phyloP scores from a whole-genome alignment of 2,329 filamentous ascomycete genomes.

The Colletotrichum nymphaeae region DNA sequence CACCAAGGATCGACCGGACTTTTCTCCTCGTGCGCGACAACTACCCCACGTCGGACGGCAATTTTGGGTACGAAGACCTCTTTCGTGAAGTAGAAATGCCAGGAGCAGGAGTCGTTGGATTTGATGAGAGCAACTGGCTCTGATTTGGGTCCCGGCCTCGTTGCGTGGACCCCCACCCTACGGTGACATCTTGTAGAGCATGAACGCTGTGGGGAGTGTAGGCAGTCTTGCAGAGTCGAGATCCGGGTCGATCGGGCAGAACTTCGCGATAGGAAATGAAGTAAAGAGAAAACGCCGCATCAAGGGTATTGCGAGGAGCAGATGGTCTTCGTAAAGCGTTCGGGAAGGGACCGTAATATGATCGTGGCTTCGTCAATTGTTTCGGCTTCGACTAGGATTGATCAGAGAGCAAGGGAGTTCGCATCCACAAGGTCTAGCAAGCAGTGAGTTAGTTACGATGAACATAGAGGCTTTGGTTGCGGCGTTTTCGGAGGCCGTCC shows the following conservation, averaged over 20 bases:
- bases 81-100: too few relatives aligned
- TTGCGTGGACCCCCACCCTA: too few relatives aligned
- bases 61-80: background rate
- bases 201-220: background rate
- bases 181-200: too few relatives aligned
- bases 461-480: too few relatives aligned
- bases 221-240: background rate
- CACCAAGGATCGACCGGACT: background rate
- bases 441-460: background rate
- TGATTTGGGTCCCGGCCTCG: too few relatives aligned
- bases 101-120: too few relatives aligned
- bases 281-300: background rate
- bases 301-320: background rate
- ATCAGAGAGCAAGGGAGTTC: background rate
- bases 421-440: background rate
- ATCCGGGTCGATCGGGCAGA: background rate
- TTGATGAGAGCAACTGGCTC: too few relatives aligned
- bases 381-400: background rate
- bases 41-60: background rate
- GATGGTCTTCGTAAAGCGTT: background rate
- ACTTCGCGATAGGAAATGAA: background rate
- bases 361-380: background rate
- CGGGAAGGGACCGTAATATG: background rate
- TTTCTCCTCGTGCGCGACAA: too few relatives aligned
- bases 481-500: background rate